Evolutionary conservation across 352 stramenopile genomes (phyloP), one percentile per base, ranked within the genome.

Genomic region (Pythium monospermum): DNA sequence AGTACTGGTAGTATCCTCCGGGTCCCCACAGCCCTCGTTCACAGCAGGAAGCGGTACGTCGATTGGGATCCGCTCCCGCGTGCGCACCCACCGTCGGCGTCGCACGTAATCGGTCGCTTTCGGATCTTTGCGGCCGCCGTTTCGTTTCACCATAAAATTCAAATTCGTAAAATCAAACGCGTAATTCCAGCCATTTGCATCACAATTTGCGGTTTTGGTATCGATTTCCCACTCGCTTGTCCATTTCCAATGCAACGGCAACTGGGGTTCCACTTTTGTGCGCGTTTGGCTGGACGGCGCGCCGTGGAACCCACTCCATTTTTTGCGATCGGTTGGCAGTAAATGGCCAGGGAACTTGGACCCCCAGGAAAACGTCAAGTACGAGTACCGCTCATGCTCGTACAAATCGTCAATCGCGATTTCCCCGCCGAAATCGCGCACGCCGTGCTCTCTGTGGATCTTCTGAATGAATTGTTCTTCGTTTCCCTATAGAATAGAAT

Each of bases 311-410:
- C 61, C 61, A 31, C 81, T 82, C 76, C 78, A 91, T 27, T 68
- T 66, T 18, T 72, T 71, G 2, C 81, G 68, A 21, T 90, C 81
- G 1, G 76, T 87, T 11, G 72, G 72, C 41, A 89, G 61, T 40
- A 91, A 62, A 43, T 91, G 81, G 0, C 81, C 73, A 15, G 80
- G 80, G 31, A 75, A 86, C 13, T 73, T 78, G 8, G 73, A 79
- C 2, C 80, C 77, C 69, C 73, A 89, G 25, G 76, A 86, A 45
- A 87, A 87, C 27, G 71, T 84, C 31, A 89, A 48, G 26, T 85
- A 89, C 41, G 80, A 88, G 59, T 89, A 91, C n/a, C 80, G 70
- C 50, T 89, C 69, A 48, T 91, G 76, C 54, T 91, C 80, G 59
- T 89, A 91, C 22, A 87, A 58, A 32, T 87, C 80, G 56, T 91